Base-by-base conservation (phyloP, 1,284 basidiomycete genomes). In the Irpex sp. region DNA sequence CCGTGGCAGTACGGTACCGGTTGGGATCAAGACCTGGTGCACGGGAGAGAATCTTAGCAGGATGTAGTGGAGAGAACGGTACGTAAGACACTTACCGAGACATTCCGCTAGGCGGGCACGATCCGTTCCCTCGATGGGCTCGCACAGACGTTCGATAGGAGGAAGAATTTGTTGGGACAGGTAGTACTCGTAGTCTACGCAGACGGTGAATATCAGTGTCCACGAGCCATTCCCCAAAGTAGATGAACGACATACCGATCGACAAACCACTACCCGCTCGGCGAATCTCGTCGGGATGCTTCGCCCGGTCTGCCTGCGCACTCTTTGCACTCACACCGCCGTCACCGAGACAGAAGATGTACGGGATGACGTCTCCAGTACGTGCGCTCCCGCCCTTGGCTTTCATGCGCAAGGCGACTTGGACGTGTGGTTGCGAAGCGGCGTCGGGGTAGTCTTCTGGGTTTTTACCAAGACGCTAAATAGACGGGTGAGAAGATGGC, bases 401-500 rank as follows among this genome's bases (percentile, higher is more conserved):
- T 76, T 96, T 97, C 89, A 97, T 89, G 35, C 94, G 85, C 63
- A 97, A 78, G 0, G 97, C 97, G 11, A 99, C 97, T 70, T 98
- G 95, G 0, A 99, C 97, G 71, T 99, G 97, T 1, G 97, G 97
- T 70, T 97, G 95, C 50, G 84, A 88, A 77, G 98, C 98, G 26
- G 88, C 92, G 72, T 98, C 96, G 0, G 96, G 95, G 71, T 98
- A 99, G 72, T 97, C 96, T 71, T 96, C 92, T 0, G 95, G 95
- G 68, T 94, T 93, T 81, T 97, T 98, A 31, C 95, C 93, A 57
- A 98, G 80, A 64, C 95, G 90, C 93, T 95, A n/a, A n/a, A n/a
- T n/a, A n/a, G n/a, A n/a, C n/a, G n/a, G n/a, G n/a, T n/a, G n/a
- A n/a, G n/a, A n/a, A n/a, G n/a, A n/a, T n/a, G n/a, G n/a, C n/a